Conservation (phyloP, 352 stramenopile species). For the Phytophthora agathidicida region DNA sequence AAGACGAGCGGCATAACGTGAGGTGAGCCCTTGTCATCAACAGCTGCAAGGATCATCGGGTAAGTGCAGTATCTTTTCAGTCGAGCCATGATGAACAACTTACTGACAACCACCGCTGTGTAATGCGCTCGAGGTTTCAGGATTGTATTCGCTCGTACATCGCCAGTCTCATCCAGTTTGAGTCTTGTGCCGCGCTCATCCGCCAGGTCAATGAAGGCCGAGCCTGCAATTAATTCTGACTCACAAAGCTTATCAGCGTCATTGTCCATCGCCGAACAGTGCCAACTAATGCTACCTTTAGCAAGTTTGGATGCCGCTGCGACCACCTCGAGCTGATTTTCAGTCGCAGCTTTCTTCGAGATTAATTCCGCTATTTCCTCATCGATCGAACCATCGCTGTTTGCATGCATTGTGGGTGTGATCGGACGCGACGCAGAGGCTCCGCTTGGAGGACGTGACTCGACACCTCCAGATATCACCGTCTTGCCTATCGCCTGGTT, state of each 20-base stretch:
- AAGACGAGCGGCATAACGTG: conserved; percentile 46
- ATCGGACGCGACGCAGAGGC: conserved; percentile 16
- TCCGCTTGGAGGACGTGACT: conserved; percentile 27
- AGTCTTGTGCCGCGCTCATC: conserved; percentile 49
- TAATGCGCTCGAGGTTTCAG: conserved; percentile 56
- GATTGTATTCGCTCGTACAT: conserved; percentile 43
- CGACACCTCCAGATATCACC: conserved; percentile 2
- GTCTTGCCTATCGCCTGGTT: background rate
- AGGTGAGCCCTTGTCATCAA: conserved; percentile 41
- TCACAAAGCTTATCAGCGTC: background rate
- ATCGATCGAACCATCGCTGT: conserved; percentile 8
- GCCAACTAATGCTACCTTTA: conserved; percentile 57
- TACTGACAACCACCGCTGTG: conserved; percentile 59
- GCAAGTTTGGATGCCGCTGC: conserved; percentile 46
- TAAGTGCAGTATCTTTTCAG: background rate
- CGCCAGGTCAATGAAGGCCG: conserved; percentile 54
- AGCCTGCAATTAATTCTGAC: conserved; percentile 50
- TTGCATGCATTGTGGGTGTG: conserved; percentile 17
- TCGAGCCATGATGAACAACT: conserved; percentile 11
- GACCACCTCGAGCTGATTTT: conserved; percentile 63
- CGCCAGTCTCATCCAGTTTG: conserved; percentile 53
- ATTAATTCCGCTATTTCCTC: conserved; percentile 30
- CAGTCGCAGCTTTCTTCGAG: conserved; percentile 44
- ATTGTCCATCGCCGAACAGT: background rate
- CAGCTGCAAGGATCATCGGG: conserved; percentile 19